Base-by-base conservation (phyloP, 768 basidiomycete genomes). In the Kwoniella bestiolae region DNA sequence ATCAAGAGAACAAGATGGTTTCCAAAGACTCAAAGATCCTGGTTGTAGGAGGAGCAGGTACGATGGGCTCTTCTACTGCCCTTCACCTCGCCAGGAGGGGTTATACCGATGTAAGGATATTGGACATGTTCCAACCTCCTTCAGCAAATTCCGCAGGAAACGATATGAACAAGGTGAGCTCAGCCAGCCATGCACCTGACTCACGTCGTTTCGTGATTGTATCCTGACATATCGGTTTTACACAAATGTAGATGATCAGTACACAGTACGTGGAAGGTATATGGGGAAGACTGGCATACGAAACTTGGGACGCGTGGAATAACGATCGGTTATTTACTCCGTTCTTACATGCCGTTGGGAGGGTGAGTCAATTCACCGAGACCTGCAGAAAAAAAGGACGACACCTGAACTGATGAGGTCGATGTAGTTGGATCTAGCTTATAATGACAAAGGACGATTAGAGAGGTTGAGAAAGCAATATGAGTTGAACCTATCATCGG, bases 101-200 rank as follows among this genome's bases (percentile, higher is more conserved):
- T 0, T 80, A 76, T 62, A 72, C 60, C 11, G 56, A 81, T 57
- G 65, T 81, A 29, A 59, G 63, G 3, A 35, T 79, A 11, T 63
- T 79, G 46, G 80, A 81, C 60, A 44, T 57, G 8, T 81, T 63
- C 32, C 63, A 60, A 3, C 69, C 66, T 31, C 80, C 80, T 1
- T 70, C 67, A 5, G 63, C 56, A 3, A 63, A 76, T 28, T 69
- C 72, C 3, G 77, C 74, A 8, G 80, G 78, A 1, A 73, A 73
- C 56, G 80, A 81, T 60, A 65, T 78, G n/a, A 81, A 81, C 72
- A 81, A 81, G 71, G 68, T 78, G 34, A 59, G 63, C 26, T 18
- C 31, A 16, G 16, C 18, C 14, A 34, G n/a, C n/a, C n/a, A n/a
- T n/a, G n/a, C n/a, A n/a, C n/a, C n/a, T n/a, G n/a, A n/a, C n/a